These are phyloP conservation scores for Coffea humblotiana DNA, from an alignment of 305 asterid species.

Conservation along the genomic window DNA sequence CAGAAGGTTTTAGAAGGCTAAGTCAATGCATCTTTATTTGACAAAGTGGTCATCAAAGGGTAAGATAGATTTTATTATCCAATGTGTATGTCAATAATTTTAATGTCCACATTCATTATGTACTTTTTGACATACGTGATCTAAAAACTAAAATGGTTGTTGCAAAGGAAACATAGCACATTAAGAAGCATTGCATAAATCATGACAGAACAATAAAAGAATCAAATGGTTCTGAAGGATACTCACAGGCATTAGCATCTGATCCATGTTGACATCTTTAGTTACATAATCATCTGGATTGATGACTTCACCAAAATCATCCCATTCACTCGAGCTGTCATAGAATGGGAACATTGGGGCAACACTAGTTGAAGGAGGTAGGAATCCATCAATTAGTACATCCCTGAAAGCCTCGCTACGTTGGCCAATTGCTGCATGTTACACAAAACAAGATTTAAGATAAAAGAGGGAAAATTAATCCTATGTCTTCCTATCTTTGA, in stretches of 20 bases:
- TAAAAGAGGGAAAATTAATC: constrained; percentile 7
- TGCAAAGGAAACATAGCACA: not conserved
- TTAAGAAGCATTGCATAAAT: not conserved
- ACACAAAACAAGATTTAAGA: constrained; percentile 19
- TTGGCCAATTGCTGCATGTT: constrained; percentile 54
- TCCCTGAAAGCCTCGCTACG: constrained; percentile 76
- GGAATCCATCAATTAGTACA: constrained; percentile 84
- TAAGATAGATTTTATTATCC: not conserved
- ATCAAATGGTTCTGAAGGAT: constrained; percentile 16
- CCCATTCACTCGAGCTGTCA: constrained; percentile 74
- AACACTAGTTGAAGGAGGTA: constrained; percentile 63
- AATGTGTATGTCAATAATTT: not conserved
- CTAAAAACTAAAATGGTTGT: not conserved
- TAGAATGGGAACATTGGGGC: constrained; percentile 94
- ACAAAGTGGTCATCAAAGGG: not conserved
- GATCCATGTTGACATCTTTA: constrained; percentile 76
- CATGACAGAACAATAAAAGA: constrained; percentile 10
- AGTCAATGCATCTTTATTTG: not conserved
- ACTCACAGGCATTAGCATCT: constrained; percentile 56
- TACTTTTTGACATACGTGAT: no score
- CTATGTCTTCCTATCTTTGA: not conserved
- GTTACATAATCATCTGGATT: constrained; percentile 86
- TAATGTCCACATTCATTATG: not conserved
- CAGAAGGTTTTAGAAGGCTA: not conserved
- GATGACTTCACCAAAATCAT: constrained; percentile 95